These are phyloP conservation scores for Pichia sorboxylosa DNA, from an alignment of 1,139 yeast species.

Conservation along the genomic window DNA sequence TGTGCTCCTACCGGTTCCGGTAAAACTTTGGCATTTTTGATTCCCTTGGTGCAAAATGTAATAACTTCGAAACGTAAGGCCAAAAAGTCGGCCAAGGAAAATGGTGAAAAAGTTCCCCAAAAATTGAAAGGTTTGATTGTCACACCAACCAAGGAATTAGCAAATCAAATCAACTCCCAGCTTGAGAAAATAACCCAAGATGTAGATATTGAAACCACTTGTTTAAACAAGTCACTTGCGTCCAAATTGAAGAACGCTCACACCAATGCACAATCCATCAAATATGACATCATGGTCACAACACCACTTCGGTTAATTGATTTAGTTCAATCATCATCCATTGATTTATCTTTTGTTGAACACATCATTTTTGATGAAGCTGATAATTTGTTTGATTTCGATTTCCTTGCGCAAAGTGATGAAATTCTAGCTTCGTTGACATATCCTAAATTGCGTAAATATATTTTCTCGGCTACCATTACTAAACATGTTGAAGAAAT, in stretches of 20 bases:
- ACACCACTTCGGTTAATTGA: conserved; percentile 87
- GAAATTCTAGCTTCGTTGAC: conserved; percentile 63
- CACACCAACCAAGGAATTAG: conserved; percentile 89
- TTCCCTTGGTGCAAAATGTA: conserved; percentile 64
- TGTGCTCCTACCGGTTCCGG: conserved; percentile 99
- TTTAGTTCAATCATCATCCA: conserved; percentile 47
- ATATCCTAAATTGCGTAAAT: conserved; percentile 42
- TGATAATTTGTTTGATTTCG: conserved; percentile 83
- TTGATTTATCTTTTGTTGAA: conserved; percentile 54
- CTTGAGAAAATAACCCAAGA: conserved; percentile 46
- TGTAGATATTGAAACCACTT: conserved; percentile 48
- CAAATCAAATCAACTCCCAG: conserved; percentile 72
- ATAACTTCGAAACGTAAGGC: conserved; percentile 15
- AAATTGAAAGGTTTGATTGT: conserved; percentile 70
- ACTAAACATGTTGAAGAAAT: conserved; percentile 89
- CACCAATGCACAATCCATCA: conserved; percentile 34
- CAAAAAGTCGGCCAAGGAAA: not conserved
- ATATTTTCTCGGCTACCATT: conserved; percentile 90
- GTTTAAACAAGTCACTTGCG: conserved; percentile 67
- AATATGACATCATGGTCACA: conserved; percentile 71
- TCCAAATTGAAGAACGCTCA: conserved; percentile 51
- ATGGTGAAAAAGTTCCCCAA: conserved; percentile 14
- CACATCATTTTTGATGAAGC: conserved; percentile 89
- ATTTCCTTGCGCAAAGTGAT: conserved; percentile 87
- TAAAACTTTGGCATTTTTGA: conserved; percentile 81